Evolutionary conservation across 352 stramenopile species (phyloP).

Genomic region (Phytophthora nicotianae): DNA sequence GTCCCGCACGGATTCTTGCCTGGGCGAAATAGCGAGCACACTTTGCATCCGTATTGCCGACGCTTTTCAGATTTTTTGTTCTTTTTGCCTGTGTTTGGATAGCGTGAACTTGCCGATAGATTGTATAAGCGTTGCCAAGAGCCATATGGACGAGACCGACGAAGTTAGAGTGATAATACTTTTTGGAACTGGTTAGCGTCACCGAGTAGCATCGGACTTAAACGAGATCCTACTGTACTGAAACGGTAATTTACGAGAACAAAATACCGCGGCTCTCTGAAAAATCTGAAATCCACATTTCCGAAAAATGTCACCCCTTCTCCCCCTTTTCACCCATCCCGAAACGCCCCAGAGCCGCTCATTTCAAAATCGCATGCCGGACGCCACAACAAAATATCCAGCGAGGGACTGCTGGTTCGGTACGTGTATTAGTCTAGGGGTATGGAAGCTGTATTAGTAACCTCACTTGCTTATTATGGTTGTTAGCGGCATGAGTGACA

Average conservation of each 20-base stretch:
- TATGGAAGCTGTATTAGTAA: neutral
- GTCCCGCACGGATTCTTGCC: slow-evolving; percentile 1
- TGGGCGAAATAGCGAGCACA: slow-evolving; percentile 1
- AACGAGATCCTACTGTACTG: neutral
- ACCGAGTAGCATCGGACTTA: neutral
- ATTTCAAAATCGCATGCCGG: slow-evolving; percentile 3
- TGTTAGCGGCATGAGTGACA: slow-evolving; percentile 8
- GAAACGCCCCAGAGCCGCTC: neutral
- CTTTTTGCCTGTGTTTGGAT: too few species aligned
- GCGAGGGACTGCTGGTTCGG: neutral
- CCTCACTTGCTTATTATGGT: neutral
- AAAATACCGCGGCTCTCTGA: neutral
- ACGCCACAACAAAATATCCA: neutral
- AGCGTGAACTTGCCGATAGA: too few species aligned
- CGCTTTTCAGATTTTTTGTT: too few species aligned
- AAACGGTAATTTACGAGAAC: neutral
- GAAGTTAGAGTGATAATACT: too few species aligned
- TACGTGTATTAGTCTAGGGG: neutral
- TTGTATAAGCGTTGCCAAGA: too few species aligned
- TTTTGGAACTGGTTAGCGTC: too few species aligned
- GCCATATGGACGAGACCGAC: too few species aligned
- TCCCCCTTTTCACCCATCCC: slow-evolving; percentile 2
- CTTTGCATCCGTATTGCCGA: slow-evolving; percentile 2
- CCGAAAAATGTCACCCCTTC: slow-evolving; percentile 8
- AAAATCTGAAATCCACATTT: neutral